phyloP scores from a whole-genome alignment of 805 yeast genomes.

The Saccharomyces kudriavzevii region DNA sequence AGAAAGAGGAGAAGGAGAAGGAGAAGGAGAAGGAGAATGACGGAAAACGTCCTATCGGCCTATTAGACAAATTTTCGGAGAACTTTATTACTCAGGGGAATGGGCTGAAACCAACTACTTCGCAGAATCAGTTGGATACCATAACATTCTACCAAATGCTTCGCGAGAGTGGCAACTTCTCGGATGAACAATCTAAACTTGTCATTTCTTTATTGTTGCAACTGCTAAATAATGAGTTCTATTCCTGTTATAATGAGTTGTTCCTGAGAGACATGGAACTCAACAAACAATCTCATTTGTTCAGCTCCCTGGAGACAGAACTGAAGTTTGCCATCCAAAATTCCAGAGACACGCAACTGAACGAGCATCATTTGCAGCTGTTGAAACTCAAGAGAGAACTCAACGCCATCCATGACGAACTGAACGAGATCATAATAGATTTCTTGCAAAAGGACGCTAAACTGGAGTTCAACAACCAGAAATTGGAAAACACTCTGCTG shows the following conservation, averaged over 20 bases:
- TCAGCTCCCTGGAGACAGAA: conserved; percentile 89
- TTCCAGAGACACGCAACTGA: conserved; percentile 61
- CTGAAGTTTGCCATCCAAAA: conserved; percentile 68
- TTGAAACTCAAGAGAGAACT: conserved; percentile 66
- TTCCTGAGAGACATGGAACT: conserved; percentile 46
- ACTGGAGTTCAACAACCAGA: conserved; percentile 79
- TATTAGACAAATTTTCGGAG: conserved; percentile 25
- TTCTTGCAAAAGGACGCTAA: conserved; percentile 67
- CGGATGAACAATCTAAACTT: conserved; percentile 17
- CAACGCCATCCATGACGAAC: conserved; percentile 66
- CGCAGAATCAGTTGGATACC: conserved; percentile 28
- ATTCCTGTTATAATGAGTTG: conserved; percentile 34
- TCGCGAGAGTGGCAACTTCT: conserved; percentile 14
- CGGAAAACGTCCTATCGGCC: conserved; percentile 6
- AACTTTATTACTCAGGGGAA: conserved; percentile 25
- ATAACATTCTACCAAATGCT: conserved; percentile 14
- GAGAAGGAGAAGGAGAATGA: neutral
- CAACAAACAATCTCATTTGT: conserved; percentile 80
- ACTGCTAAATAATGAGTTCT: conserved; percentile 34
- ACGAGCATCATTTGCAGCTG: conserved; percentile 56
- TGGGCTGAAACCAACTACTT: conserved; percentile 23
- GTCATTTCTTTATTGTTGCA: conserved; percentile 30
- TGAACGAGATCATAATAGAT: conserved; percentile 51
- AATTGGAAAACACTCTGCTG: conserved; percentile 70
- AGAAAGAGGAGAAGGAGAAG: neutral